Evolutionary conservation across 768 basidiomycete genomes (phyloP).

Genomic region (Aureoboletus auriporus): DNA sequence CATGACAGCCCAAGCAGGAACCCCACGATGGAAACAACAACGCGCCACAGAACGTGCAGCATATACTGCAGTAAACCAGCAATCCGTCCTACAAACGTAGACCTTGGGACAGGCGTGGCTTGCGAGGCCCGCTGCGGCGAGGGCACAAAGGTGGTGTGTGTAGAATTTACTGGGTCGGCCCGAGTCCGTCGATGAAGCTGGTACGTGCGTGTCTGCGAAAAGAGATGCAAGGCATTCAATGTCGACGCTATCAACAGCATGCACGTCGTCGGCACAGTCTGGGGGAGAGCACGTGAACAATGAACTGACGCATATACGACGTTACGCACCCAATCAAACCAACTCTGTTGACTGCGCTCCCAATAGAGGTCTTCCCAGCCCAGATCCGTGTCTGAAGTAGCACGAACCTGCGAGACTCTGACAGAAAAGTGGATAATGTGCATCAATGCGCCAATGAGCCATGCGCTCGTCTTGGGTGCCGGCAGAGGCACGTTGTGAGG

Average conservation of each 20-base stretch:
- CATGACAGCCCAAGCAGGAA: conserved; percentile 64
- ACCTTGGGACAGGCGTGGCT: conserved; percentile 37
- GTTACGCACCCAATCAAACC: conserved; percentile 76
- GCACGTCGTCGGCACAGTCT: conserved; percentile 66
- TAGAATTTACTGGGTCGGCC: conserved; percentile 63
- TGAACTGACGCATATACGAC: conserved; percentile 6
- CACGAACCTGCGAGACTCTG: conserved; percentile 53
- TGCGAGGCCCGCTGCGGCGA: conserved; percentile 30
- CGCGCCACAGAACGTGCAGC: conserved; percentile 42
- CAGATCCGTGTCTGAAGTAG: conserved; percentile 60
- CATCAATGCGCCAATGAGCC: conserved; percentile 57
- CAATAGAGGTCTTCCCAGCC: conserved; percentile 79
- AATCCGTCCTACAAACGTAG: conserved; percentile 42
- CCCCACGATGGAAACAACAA: conserved; percentile 54
- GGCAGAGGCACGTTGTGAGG: conserved; percentile 80
- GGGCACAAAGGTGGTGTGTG: conserved; percentile 63
- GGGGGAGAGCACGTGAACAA: conserved; percentile 11
- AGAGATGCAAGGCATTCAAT: conserved; percentile 62
- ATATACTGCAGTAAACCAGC: conserved; percentile 30
- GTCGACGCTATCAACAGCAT: conserved; percentile 52
- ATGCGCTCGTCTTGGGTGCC: conserved; percentile 59
- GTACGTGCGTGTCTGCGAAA: conserved; percentile 66
- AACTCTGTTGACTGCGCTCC: conserved; percentile 57
- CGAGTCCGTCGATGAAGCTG: conserved; percentile 53
- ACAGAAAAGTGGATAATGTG: conserved; percentile 69